phyloP scores from a whole-genome alignment of 208 protist species.

The Leishmania martiniquensis region DNA sequence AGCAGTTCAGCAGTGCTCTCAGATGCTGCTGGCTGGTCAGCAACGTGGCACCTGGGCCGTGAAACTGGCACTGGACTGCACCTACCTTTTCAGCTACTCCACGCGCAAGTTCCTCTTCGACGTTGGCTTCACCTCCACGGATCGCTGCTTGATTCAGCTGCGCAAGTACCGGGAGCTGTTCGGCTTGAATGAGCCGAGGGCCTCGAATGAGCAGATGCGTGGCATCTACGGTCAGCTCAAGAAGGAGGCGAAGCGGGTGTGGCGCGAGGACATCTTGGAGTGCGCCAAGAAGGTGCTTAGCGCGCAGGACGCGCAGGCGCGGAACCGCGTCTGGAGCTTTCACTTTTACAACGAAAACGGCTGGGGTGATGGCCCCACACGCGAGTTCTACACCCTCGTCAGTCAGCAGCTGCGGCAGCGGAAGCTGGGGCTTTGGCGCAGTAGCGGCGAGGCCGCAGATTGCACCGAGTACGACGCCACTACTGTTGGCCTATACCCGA shows the following conservation, averaged over 20 bases:
- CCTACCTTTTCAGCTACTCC: conserved; percentile 72
- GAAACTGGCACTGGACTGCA: conserved; percentile 78
- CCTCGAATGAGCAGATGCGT: conserved; percentile 26
- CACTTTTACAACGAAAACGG: conserved; percentile 92
- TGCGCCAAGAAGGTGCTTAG: conserved; percentile 69
- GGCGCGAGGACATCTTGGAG: conserved; percentile 61
- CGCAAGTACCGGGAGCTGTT: conserved; percentile 35
- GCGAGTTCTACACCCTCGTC: conserved; percentile 91
- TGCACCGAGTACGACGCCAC: conserved; percentile 54
- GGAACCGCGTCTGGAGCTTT: conserved; percentile 76
- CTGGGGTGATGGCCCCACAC: conserved; percentile 88
- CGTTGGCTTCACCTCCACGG: conserved; percentile 55
- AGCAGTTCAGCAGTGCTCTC: conserved; percentile 76
- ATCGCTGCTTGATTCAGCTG: conserved; percentile 33
- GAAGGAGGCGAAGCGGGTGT: conserved; percentile 53
- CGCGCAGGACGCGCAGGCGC: conserved; percentile 33
- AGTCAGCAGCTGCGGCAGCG: conserved; percentile 64
- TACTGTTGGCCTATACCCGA: conserved; percentile 66
- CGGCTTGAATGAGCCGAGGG: conserved; percentile 15
- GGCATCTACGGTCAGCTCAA: conserved; percentile 25
- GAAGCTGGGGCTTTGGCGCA: conserved; percentile 63
- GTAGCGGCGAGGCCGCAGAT: conserved; percentile 37
- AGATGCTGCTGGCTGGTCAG: conserved; percentile 74
- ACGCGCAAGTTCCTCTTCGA: conserved; percentile 88
- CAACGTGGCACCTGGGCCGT: conserved; percentile 80